phyloP scores from a whole-genome alignment of 164 flowering plant species.

The grape (Vitis vinifera) region DNA sequence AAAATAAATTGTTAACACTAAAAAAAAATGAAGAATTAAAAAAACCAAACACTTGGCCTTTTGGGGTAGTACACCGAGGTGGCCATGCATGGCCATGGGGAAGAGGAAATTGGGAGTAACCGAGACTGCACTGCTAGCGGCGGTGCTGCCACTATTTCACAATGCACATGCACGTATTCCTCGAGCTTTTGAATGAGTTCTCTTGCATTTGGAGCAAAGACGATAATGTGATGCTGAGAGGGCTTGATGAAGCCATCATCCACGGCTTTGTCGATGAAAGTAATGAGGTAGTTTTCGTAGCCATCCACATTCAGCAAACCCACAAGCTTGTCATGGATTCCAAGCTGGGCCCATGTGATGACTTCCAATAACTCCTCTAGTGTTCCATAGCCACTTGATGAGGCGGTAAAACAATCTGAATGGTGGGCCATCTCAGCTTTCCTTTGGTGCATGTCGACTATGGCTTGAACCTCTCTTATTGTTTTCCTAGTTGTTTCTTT shows the following conservation, averaged over 20 bases:
- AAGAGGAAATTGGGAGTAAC: too few relatives aligned
- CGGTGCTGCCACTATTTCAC: too few relatives aligned
- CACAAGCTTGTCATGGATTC: conserved; percentile 71
- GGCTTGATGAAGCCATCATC: conserved; percentile 68
- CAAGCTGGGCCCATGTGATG: conserved; percentile 79
- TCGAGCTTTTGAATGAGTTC: conserved; percentile 68
- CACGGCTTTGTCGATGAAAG: conserved; percentile 66
- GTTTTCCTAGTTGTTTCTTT: conserved; percentile 62
- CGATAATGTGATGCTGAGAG: conserved; percentile 53
- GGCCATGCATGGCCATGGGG: too few relatives aligned
- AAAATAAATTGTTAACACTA: too few relatives aligned
- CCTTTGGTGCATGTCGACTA: conserved; percentile 63
- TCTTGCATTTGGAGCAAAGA: conserved; percentile 55
- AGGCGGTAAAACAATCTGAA: conserved; percentile 57
- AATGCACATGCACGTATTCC: conserved; percentile 12
- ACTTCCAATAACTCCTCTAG: conserved; percentile 67
- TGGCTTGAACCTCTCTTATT: conserved; percentile 54
- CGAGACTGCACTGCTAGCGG: too few relatives aligned
- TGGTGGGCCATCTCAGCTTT: conserved; percentile 69
- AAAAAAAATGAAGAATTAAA: too few relatives aligned
- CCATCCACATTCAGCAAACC: conserved; percentile 72
- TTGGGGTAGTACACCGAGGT: too few relatives aligned
- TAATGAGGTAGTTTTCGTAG: conserved; percentile 56
- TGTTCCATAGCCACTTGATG: conserved; percentile 71
- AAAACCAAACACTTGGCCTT: too few relatives aligned